Evolutionary conservation across 176 grass and related monocot species (phyloP).

Genomic region (Oryza longistaminata): DNA sequence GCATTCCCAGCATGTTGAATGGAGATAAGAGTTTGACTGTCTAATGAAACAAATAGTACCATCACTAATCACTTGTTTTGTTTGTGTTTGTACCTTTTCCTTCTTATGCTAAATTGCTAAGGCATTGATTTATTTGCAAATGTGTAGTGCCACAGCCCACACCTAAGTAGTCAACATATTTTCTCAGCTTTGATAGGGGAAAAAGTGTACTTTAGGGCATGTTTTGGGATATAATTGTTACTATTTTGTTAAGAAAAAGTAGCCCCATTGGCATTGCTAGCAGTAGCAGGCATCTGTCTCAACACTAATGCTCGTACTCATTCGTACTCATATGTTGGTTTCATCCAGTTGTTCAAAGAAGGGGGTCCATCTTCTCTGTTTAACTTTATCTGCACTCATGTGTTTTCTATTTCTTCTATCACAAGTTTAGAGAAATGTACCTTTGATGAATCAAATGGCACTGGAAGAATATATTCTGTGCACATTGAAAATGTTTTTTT

Average conservation of each 20-base stretch:
- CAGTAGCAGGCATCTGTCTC: not conserved
- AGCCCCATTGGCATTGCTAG: not conserved
- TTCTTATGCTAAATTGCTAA: not conserved
- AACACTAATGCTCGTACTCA: not conserved
- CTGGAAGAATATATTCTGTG: slow-evolving; percentile 6
- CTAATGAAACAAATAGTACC: not conserved
- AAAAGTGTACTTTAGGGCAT: not conserved
- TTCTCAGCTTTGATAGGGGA: not conserved
- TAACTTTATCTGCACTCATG: not conserved
- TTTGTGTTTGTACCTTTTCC: not conserved
- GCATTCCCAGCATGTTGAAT: not conserved
- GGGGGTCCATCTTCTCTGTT: not conserved
- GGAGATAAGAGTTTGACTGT: not conserved
- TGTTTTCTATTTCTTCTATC: not conserved
- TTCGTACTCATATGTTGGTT: not conserved
- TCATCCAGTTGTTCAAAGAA: not conserved
- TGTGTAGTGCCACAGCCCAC: slow-evolving; percentile 1
- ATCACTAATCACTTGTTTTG: not conserved
- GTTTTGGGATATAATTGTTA: not conserved
- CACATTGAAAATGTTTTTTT: not conserved
- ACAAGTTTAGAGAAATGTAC: not conserved
- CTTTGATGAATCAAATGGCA: not conserved
- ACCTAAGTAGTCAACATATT: not conserved
- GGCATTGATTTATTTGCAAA: not conserved
- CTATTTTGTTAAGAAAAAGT: not conserved